Evolutionary conservation across 2,329 filamentous ascomycete species (phyloP), one percentile per base, ranked within the genome.

Genomic region (Talaromyces sp.): DNA sequence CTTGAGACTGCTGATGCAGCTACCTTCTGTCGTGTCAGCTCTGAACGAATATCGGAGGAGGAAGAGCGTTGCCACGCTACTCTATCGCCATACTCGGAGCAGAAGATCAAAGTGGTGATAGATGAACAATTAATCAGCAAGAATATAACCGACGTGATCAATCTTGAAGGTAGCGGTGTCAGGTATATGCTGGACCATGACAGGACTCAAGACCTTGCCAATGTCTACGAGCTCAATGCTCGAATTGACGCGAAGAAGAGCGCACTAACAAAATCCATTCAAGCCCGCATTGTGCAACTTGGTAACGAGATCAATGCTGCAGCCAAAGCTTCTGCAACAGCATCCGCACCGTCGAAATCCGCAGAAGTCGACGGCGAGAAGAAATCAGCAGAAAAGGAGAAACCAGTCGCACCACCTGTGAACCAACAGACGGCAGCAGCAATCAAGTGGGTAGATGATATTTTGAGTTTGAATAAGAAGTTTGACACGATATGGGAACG

Each of bases 371-470:
- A 81, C 7, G 80, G 73, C 2, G 79, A 80, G 6, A 78, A 77
- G 58, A 71, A 80, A 19, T 36, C 50, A 15, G 81, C 81, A 33
- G 77, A 64, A 69, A 81, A 58, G 67, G 69, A 82, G 37, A 83
- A 78, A 17, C 39, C 58, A 13, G n/a, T 37, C 2, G 39, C 46
- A 15, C 21, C 57, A 60, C 77, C 83, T 1, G 77, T 86, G 7
- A 92, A 90, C 28, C 88, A 91, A 70, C 88, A 92, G 68, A 97
- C 94, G 0, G 83, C 85, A 0, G 89, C 91, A 1, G 94, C 94
- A 0, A 88, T 97, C 65, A 90, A 89, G 67, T 99, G 94, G 94
- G 93, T 97, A 2, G 90, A 96, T 65, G 91, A 96, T 66, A 89
- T 97, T 2, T 77, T 99, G 50, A 75, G 76, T 17, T 78, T 99